Evolutionary conservation across 2,329 filamentous ascomycete species (phyloP), one percentile per base, ranked within the genome.

Genomic region (Neobulgaria alba): DNA sequence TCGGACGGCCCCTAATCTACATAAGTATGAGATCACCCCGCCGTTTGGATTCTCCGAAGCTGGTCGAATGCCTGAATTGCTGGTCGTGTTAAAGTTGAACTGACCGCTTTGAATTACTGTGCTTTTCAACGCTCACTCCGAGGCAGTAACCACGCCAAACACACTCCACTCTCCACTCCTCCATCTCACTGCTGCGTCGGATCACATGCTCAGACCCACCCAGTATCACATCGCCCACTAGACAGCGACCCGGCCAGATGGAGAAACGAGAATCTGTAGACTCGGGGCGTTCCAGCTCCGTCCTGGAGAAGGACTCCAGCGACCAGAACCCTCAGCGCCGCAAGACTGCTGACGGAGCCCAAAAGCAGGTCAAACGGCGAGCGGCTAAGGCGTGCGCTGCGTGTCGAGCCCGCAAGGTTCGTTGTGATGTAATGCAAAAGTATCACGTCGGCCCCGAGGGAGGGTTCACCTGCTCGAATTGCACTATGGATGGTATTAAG

Each of bases 351-450:
- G 41, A 48, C 0, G n/a, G n/a, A n/a, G n/a, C n/a, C n/a, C n/a
- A n/a, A n/a, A 54, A 53, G 23, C 51, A 51, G 1, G 50, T 58
- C 32, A 95, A 95, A 66, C 75, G 88, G 57, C 77, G 89, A 58
- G 88, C 89, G n/a, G 87, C 88, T 8, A 85, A 90, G 54, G 89
- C 89, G 14, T 95, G 89, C 61, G 85, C 87, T 48, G 87, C 83
- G 54, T 95, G 89, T 64, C 77, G 89, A 55, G 80, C 84, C 42
- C 79, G 89, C 58, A 95, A 95, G 62, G 89, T 95, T 31, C 78
- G 89, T 42, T 95, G 89, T 67, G 89, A 95, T 67, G 88, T 95
- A 42, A 87, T 92, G 44, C 87, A 94, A 62, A 82, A 49, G n/a
- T 55, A 54, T 31, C 54, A 57, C 30, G 38, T 53, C 23, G 51